A percentile compares a stretch with the other conserved stretches of the same genome.
phyloP scores from a whole-genome alignment of 257 asterid genomes.

The Datura wrightii region DNA sequence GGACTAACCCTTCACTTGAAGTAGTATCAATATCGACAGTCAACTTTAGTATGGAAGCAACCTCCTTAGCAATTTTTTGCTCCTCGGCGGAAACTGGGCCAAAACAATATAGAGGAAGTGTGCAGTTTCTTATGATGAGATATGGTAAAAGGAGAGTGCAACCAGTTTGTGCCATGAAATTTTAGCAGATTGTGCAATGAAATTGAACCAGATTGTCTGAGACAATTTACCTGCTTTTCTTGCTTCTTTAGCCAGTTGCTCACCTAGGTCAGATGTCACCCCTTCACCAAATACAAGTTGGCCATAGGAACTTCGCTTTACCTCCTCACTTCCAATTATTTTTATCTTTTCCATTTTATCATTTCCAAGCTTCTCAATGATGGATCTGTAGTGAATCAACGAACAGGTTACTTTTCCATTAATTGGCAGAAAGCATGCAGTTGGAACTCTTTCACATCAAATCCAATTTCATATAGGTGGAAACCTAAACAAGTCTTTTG shows the following conservation, averaged over 20 bases:
- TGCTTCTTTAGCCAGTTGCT: slow-evolving; percentile 80
- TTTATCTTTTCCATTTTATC: slow-evolving; percentile 66
- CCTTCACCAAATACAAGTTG: slow-evolving; percentile 87
- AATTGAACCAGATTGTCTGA: background rate
- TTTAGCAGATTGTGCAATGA: slow-evolving; percentile 12
- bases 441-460: background rate
- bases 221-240: slow-evolving; percentile 73
- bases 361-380: slow-evolving; percentile 76
- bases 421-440: background rate
- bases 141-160: background rate
- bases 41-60: slow-evolving; percentile 87
- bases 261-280: slow-evolving; percentile 79
- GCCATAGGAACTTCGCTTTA: slow-evolving; percentile 76
- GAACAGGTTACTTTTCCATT: slow-evolving; percentile 9
- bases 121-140: background rate
- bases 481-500: background rate
- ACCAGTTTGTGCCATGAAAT: background rate
- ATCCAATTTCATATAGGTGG: background rate
- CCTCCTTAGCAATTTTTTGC: slow-evolving; percentile 87
- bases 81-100: slow-evolving; percentile 80
- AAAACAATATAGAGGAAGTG: slow-evolving; percentile 16
- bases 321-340: slow-evolving; percentile 72
- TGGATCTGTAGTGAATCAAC: slow-evolving; percentile 53
- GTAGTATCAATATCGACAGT: slow-evolving; percentile 73
- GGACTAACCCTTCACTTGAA: slow-evolving; percentile 77